phyloP scores from a whole-genome alignment of 768 basidiomycete genomes.

The Tricholoma sp. region DNA sequence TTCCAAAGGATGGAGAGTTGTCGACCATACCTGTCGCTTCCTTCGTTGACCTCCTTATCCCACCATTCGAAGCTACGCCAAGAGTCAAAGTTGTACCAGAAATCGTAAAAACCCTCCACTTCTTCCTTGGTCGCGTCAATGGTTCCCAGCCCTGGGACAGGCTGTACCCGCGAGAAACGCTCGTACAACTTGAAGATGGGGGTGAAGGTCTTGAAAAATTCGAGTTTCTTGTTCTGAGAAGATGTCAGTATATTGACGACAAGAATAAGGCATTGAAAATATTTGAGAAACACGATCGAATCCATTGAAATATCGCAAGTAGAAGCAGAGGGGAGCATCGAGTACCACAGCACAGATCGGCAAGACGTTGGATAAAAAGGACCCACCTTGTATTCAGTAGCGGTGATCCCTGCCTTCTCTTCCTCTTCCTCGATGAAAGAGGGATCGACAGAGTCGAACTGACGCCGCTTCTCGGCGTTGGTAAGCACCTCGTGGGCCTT shows the following conservation, averaged over 20 bases:
- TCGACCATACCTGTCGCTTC: constrained; percentile 71
- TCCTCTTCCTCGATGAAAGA: constrained; percentile 67
- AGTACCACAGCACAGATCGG: not conserved
- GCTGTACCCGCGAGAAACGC: constrained; percentile 85
- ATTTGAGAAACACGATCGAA: no score
- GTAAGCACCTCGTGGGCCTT: constrained; percentile 96
- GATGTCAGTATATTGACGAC: not conserved
- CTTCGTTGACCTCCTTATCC: constrained; percentile 98
- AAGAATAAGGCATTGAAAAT: not conserved
- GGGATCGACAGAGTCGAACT: constrained; percentile 96
- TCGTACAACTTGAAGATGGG: constrained; percentile 90
- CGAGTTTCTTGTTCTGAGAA: constrained; percentile 40
- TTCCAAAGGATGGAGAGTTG: not conserved
- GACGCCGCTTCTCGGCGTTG: constrained; percentile 80
- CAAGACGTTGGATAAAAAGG: not conserved
- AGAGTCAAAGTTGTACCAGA: constrained; percentile 99
- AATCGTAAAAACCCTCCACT: constrained; percentile 94
- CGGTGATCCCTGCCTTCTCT: constrained; percentile 59
- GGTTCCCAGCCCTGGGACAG: constrained; percentile 77
- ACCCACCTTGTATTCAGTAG: constrained; percentile 50
- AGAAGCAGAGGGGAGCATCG: not conserved
- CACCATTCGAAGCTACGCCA: constrained; percentile 98
- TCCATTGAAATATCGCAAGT: not conserved
- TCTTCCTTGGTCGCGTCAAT: constrained; percentile 68
- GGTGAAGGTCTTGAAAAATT: constrained; percentile 69